Evolutionary conservation across 1,284 basidiomycete species (phyloP).

Genomic region (Coniferiporia sulphurascens): DNA sequence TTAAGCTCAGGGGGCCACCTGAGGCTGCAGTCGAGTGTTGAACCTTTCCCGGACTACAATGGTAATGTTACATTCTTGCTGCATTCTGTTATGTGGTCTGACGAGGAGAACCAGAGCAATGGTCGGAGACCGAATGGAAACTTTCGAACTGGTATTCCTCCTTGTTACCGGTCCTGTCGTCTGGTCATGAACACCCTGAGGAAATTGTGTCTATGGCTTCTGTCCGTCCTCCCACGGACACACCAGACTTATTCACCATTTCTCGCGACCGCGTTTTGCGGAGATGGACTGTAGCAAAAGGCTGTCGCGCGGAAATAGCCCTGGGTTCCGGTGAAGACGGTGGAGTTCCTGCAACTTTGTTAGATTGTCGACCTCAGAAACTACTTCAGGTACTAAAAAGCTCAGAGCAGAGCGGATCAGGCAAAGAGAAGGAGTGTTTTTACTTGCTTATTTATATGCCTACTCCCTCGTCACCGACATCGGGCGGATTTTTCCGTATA

Average conservation of each 20-base stretch:
- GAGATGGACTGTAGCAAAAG: slow-evolving; percentile 72
- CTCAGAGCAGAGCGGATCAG: slow-evolving; percentile 38
- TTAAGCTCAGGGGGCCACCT: slow-evolving; percentile 68
- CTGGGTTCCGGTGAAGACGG: slow-evolving; percentile 37
- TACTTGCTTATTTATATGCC: slow-evolving; percentile 62
- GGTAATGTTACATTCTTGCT: not conserved
- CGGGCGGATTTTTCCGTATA: slow-evolving; percentile 69
- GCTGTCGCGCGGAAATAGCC: slow-evolving; percentile 58
- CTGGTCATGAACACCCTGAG: slow-evolving; percentile 39
- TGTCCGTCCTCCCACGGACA: slow-evolving; percentile 66
- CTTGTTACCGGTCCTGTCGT: slow-evolving; percentile 53
- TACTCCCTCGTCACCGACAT: slow-evolving; percentile 51
- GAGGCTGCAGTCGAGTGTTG: slow-evolving; percentile 51
- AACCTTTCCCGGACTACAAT: not conserved
- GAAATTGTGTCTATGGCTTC: slow-evolving; percentile 65
- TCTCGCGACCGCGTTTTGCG: slow-evolving; percentile 85
- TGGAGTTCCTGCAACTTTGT: slow-evolving; percentile 37
- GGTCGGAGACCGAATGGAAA: slow-evolving; percentile 61
- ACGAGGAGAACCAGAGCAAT: slow-evolving; percentile 42
- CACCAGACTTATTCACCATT: slow-evolving; percentile 74
- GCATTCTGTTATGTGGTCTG: not conserved
- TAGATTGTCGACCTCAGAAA: slow-evolving; percentile 55
- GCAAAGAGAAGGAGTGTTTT: slow-evolving; percentile 23
- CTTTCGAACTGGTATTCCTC: slow-evolving; percentile 63
- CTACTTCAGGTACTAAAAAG: slow-evolving; percentile 53